These are phyloP conservation scores for Parsonsia alboflavescens DNA, from an alignment of 257 asterid genomes.

Conservation along the genomic window DNA sequence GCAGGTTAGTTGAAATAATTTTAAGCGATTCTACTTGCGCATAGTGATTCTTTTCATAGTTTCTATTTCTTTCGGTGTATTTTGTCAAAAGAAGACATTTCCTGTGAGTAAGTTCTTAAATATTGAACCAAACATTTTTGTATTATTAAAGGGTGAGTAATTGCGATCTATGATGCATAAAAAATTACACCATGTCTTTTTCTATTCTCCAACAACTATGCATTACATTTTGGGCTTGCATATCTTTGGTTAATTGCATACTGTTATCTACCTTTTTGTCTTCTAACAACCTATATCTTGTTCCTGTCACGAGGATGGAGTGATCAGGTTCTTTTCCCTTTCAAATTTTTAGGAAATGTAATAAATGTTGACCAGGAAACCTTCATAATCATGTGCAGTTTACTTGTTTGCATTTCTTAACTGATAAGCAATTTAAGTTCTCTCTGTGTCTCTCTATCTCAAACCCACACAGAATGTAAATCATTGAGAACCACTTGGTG, in stretches of 20 bases:
- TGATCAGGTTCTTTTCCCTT: background rate
- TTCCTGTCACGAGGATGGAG: background rate
- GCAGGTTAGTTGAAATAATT: slow-evolving; percentile 57
- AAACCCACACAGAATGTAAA: background rate
- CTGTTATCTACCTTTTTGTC: background rate
- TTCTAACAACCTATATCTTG: background rate
- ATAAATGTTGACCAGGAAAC: background rate
- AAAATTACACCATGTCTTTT: background rate
- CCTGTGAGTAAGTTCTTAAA: background rate
- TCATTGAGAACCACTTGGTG: background rate
- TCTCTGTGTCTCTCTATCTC: background rate
- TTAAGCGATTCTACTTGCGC: background rate
- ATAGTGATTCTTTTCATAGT: slow-evolving; percentile 11
- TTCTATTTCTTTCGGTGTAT: background rate
- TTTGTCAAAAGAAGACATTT: background rate
- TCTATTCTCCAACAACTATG: background rate
- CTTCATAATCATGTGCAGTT: background rate
- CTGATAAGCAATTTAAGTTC: background rate
- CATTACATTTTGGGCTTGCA: background rate
- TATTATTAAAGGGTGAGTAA: background rate
- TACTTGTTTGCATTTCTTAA: background rate
- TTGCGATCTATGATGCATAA: background rate
- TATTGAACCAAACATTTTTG: background rate
- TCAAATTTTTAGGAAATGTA: background rate
- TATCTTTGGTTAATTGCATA: background rate